Conservation (phyloP, 2,329 filamentous ascomycete species). For the Hirsutella minnesotensis region DNA sequence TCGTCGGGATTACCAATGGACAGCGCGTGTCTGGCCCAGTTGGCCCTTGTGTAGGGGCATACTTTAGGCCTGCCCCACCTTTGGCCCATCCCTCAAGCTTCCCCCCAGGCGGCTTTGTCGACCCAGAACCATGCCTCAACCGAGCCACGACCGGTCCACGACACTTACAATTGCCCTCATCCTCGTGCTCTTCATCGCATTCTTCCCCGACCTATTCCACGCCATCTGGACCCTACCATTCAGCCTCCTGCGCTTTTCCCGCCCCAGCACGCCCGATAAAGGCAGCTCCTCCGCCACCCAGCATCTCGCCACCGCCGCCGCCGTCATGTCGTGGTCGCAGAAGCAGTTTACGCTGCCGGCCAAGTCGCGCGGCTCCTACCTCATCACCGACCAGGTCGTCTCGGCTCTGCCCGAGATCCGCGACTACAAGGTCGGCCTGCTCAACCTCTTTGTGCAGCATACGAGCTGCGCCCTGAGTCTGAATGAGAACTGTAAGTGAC, state of each 20-base stretch:
- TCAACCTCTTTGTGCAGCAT: conserved; percentile 91
- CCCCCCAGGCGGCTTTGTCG: neutral
- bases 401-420: conserved; percentile 66
- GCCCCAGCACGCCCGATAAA: neutral
- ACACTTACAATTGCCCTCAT: conserved; percentile 33
- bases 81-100: neutral
- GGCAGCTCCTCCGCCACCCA: conserved; percentile 1
- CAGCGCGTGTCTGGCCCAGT: neutral
- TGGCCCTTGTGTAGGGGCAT: conserved; percentile 9
- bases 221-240: conserved; percentile 37
- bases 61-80: conserved; percentile 5
- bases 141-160: conserved; percentile 19
- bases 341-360: conserved; percentile 73
- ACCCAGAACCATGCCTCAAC: conserved; percentile 24
- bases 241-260: conserved; percentile 22
- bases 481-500: conserved; percentile 68
- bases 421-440: conserved; percentile 71
- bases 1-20: neutral
- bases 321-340: conserved; percentile 65
- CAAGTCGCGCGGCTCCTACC: conserved; percentile 71
- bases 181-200: conserved; percentile 33
- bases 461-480: conserved; percentile 82
- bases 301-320: conserved; percentile 16
- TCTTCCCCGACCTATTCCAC: conserved; percentile 44
- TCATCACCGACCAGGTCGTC: conserved; percentile 69